Evolutionary conservation across 2,329 filamentous ascomycete genomes (phyloP), one percentile per base, ranked within the genome.

Genomic region (Xylariaceae sp.): DNA sequence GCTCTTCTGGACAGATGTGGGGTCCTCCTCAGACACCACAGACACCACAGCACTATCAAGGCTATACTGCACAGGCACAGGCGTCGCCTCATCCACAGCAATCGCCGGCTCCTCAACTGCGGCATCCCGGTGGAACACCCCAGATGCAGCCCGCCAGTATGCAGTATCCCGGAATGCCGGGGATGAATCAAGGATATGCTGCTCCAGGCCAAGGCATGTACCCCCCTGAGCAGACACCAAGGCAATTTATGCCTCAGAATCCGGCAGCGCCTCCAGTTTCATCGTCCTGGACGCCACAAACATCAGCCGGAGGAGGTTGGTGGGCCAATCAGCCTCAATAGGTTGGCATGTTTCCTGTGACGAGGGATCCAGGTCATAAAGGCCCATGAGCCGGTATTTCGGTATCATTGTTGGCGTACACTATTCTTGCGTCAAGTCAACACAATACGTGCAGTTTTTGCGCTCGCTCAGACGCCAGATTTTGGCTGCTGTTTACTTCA

Each of bases 201-300:
- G 66, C 68, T n/a, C 68, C 74, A 19, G 68, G 72, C 7, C 77
- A 80, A 52, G 72, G 71, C 38, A 76, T 83, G 54, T 82, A 81
- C 51, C 66, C 76, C 15, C 65, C 78, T 19, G 81, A 85, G 35
- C 79, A 82, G 63, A 81, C 78, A 1, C 75, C 78, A 3, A 71
- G 81, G 39, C 77, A 82, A 56, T 85, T 84, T 66, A 76, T 89
- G 78, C 80, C 84, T 55, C 72, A 81, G 64, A 67, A 75, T 62
- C 64, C 74, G 53, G 63, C 80, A 3, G 65, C 64, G 3, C 64
- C 66, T 6, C 73, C 75, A 9, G 67, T 73, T 4, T 70, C 72
- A 2, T 76, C 79, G 47, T 60, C 66, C 3, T 80, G 73, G 73
- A 68, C 78, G 29, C 80, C 84, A 53, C 81, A 83, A 53, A 81